Percentiles rank a stretch among this genome's conserved stretches.
Conservation (phyloP, 768 basidiomycete genomes). For the Pleurotus citrinopileatus region DNA sequence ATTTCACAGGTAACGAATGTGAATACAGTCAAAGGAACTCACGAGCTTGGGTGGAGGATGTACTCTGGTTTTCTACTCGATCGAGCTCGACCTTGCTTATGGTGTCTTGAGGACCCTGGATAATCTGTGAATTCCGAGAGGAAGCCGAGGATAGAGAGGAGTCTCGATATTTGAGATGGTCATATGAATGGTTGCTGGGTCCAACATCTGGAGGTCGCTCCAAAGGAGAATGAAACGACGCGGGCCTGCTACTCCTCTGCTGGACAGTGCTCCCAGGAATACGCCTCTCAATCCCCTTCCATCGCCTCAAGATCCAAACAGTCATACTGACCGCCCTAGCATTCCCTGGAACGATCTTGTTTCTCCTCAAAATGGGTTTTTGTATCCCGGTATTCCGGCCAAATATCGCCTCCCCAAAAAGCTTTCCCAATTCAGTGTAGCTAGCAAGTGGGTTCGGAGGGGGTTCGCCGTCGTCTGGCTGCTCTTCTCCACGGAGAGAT, state of each 20-base stretch:
- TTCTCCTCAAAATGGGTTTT: background rate
- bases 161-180: background rate
- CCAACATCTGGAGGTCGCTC: too few relatives aligned
- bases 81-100: background rate
- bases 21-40: background rate
- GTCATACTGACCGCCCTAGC: slow-evolving; percentile 6
- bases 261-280: too few relatives aligned
- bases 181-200: too few relatives aligned
- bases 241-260: too few relatives aligned
- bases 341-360: background rate
- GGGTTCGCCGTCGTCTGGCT: background rate
- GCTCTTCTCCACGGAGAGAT: background rate
- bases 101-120: background rate
- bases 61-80: background rate
- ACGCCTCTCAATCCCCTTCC: background rate
- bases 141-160: background rate
- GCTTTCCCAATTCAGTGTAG: slow-evolving; percentile 3
- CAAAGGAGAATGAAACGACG: too few relatives aligned
- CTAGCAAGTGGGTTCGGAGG: background rate
- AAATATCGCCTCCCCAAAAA: slow-evolving; percentile 3
- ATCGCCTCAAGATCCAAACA: background rate
- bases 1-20: background rate
- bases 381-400: background rate
- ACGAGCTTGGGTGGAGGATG: slow-evolving; percentile 3
- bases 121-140: too few relatives aligned